Base-by-base conservation (phyloP, 768 basidiomycete species). In the Rhodotorula kratochvilovae region DNA sequence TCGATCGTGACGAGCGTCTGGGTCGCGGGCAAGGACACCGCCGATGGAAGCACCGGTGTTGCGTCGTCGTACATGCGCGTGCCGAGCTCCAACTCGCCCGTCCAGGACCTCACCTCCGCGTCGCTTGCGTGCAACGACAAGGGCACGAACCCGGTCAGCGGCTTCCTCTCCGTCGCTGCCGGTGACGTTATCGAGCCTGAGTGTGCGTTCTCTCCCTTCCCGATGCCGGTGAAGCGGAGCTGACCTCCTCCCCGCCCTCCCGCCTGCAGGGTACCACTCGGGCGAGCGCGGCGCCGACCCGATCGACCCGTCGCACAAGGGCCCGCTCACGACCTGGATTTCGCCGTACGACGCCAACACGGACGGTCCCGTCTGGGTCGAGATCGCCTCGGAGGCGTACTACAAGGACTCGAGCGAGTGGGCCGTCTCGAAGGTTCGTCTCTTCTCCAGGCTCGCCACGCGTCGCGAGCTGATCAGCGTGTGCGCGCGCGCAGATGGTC, bases 181-280 rank as follows among this genome's bases (percentile, higher is more conserved):
- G 66, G 66, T 35, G 66, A 58, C 59, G 42, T n/a, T 21, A 51
- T 67, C 46, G 66, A 67, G 51, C 58, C 66, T 7, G 36, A 63
- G 39, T 63, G 62, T 61, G 17, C 45, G 60, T 35, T 11, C 17
- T 13, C 19, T 19, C 31, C 21, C 11, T 31, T 3, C 59, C 13
- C 31, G 31, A 19, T 25, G 3, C 21, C 45, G 1, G 5, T 5
- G 10, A 6, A 5, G 11, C 35, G 21, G 25, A 6, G 25, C 25
- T 36, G 15, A 33, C 19, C 4, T 8, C 19, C 25, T 10, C 7
- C 1, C 7, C 33, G 3, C 10, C 3, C 3, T 21, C n/a, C n/a
- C n/a, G n/a, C 16, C 21, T 4, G 15, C 39, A 46, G 63, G 63
- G 48, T 58, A 25, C 16, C 55, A 59, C 66, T 16, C 35, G 4